Evolutionary conservation across 2,329 filamentous ascomycete species (phyloP).

Genomic region (Aureobasidium sp.): DNA sequence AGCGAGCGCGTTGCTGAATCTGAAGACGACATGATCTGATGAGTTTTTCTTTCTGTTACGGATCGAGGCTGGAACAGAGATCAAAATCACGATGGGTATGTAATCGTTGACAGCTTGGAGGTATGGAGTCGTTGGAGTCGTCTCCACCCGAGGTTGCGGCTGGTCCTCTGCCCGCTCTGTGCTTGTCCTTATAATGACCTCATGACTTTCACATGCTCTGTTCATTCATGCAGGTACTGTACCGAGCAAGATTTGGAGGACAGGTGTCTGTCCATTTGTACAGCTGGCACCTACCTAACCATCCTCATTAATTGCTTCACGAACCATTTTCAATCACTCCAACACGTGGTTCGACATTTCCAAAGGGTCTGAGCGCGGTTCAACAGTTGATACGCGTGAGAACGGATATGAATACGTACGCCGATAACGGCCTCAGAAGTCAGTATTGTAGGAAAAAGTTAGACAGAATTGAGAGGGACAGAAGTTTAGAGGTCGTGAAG

Average conservation of each 20-base stretch:
- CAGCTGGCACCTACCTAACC: neutral
- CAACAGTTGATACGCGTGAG: neutral
- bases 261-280: neutral
- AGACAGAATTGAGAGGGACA: neutral
- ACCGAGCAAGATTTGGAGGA: neutral
- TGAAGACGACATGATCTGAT: neutral
- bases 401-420: neutral
- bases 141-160: constrained; percentile 8
- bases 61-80: neutral
- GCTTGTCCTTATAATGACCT: neutral
- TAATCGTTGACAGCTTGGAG: neutral
- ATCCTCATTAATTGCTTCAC: neutral
- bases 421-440: neutral
- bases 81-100: neutral
- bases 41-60: neutral
- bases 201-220: constrained; percentile 6
- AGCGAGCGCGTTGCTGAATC: constrained; percentile 25
- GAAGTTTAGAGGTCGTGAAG: neutral
- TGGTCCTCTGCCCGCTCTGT: constrained; percentile 7
- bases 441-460: neutral
- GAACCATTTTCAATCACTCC: neutral
- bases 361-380: constrained; percentile 2
- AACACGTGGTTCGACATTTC: neutral
- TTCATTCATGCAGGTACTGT: neutral
- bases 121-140: neutral